Evolutionary conservation across 208 protist genomes (phyloP).

Genomic region (Acanthamoeba polyphaga): DNA sequence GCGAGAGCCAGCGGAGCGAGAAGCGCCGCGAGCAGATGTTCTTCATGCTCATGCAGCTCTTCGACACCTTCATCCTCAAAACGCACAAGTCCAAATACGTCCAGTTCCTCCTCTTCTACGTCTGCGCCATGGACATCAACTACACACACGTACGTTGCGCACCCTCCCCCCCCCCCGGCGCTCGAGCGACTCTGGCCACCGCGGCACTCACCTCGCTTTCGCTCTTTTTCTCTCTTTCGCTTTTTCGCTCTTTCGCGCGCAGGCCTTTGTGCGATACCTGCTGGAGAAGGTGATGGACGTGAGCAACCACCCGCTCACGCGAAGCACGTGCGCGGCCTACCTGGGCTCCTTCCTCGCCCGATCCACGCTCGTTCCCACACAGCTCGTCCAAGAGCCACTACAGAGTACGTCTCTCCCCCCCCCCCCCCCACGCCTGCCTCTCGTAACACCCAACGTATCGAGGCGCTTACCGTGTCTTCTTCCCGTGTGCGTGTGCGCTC

Average conservation of each 20-base stretch:
- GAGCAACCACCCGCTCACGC: conserved; percentile 59
- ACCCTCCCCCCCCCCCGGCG: too few relatives aligned
- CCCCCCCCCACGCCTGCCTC: not conserved
- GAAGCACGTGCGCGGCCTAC: conserved; percentile 80
- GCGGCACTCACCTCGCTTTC: not conserved
- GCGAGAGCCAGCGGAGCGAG: not conserved
- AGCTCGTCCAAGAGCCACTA: conserved; percentile 37
- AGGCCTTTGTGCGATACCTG: conserved; percentile 80
- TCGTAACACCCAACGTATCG: not conserved
- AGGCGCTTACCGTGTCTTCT: not conserved
- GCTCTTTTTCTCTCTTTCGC: too few relatives aligned
- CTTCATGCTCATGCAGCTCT: conserved; percentile 73
- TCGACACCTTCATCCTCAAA: conserved; percentile 78
- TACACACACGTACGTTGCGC: conserved; percentile 29
- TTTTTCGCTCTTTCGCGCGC: conserved; percentile 18
- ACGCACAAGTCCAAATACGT: conserved; percentile 85
- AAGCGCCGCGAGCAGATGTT: conserved; percentile 76
- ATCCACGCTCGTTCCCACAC: conserved; percentile 53
- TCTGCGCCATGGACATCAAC: conserved; percentile 63
- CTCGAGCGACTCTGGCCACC: not conserved
- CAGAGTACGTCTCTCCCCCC: not conserved
- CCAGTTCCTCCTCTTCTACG: conserved; percentile 84
- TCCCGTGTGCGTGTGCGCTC: not conserved
- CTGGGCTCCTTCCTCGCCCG: conserved; percentile 82
- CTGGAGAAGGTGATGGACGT: conserved; percentile 78